Evolutionary conservation across 176 grass and related monocot genomes (phyloP).

Genomic region (Tillandsia fasciculata): DNA sequence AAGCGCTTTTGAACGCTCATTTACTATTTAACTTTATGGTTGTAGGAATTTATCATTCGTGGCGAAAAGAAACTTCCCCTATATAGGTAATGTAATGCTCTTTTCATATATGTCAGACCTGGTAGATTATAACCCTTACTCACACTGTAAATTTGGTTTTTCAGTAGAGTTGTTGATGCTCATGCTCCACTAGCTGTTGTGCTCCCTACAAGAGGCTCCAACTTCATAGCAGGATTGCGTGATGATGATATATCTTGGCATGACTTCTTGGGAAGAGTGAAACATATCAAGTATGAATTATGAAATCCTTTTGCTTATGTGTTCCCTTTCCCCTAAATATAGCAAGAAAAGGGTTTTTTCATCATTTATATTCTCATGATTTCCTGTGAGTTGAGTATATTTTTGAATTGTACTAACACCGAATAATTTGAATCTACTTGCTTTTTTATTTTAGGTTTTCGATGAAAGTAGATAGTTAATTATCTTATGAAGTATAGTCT

Average conservation of each 20-base stretch:
- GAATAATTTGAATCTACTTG: neutral
- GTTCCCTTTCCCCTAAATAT: neutral
- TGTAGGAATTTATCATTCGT: conserved; percentile 79
- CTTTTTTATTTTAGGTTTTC: neutral
- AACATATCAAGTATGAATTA: conserved; percentile 35
- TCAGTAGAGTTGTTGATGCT: conserved; percentile 87
- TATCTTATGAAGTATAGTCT: neutral
- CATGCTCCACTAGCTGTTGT: conserved; percentile 64
- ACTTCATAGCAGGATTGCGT: conserved; percentile 45
- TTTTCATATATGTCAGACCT: neutral
- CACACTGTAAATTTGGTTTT: conserved; percentile 28
- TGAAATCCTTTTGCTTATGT: conserved; percentile 14
- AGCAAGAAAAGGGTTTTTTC: neutral
- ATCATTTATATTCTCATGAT: neutral
- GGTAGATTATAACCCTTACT: conserved; percentile 19
- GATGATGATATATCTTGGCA: conserved; percentile 66
- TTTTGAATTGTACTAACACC: neutral
- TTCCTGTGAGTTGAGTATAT: neutral
- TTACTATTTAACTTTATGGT: conserved; percentile 24
- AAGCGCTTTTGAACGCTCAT: neutral
- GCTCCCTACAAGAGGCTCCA: conserved; percentile 53
- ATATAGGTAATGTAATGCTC: conserved; percentile 51
- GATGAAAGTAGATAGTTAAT: neutral
- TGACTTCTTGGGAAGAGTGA: conserved; percentile 72
- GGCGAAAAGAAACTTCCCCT: conserved; percentile 83